Base-by-base conservation (phyloP, 83 land plant genomes). In the Diphasiastrum complanatum region DNA sequence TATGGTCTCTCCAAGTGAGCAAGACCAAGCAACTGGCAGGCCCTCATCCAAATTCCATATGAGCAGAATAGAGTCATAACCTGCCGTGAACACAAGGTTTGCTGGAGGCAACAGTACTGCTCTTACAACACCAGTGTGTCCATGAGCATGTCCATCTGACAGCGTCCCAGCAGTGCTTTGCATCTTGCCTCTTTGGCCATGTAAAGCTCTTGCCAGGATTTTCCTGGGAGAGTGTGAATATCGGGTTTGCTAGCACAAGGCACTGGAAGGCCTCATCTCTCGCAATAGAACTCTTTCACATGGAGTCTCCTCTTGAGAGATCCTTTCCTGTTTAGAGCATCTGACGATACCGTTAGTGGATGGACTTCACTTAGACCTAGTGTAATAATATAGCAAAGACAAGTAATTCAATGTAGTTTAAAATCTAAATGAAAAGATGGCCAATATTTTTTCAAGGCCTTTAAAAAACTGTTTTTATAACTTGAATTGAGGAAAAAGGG, bases 1-100 rank as follows among this genome's bases (percentile, higher is more conserved):
- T 41, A 89, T 70, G 2, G 96, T 89, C 61, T 86, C 80, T 25
- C 88, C 84, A 25, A 93, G 74, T 6, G 88, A 73, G 0, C 76
- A 61, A 19, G 99, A 85, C 3, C 80, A 77, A 2, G 78, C 68
- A 37, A 89, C 52, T 3, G 74, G 80, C 18, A 80, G 58, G 2
- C 96, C 95, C 46, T 87, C 86, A 50, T 83, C 96, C 81, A 89
- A 45, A 52, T 89, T 81, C 99, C 99, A 93, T 72, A 93, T 79
- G 6, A 91, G 68, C 0, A 93, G 80, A 63, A 76, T 54, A 16
- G 74, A 74, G 48, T 93, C 99, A 79, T 85, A 93, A 1, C 99
- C 99, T 16, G 86, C 81, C 27, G 96, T 82, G 47, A 85, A 73
- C 10, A 89, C 70, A 16, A 93, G 79, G 60, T 89, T 89, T 23